These are phyloP conservation scores for Russula foetens DNA, from an alignment of 768 basidiomycete genomes.

Conservation along the genomic window DNA sequence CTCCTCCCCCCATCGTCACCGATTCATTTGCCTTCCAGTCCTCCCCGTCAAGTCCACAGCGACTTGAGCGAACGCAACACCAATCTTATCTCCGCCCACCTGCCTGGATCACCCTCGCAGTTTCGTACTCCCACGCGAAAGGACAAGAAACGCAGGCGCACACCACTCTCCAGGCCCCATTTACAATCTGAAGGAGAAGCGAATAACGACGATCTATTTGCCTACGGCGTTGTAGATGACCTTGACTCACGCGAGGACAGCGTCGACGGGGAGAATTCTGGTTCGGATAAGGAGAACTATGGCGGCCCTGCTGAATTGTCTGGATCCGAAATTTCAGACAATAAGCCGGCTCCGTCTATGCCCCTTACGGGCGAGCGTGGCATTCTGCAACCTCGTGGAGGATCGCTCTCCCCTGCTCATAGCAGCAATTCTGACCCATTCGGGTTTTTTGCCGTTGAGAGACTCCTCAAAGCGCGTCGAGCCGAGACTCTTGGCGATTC, in stretches of 20 bases:
- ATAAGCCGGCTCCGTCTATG: background rate
- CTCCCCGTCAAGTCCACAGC: background rate
- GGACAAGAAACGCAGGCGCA: constrained; percentile 10
- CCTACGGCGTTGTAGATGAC: constrained; percentile 13
- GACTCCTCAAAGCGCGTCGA: constrained; percentile 14
- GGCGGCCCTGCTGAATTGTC: background rate
- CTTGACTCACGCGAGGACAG: constrained; percentile 13
- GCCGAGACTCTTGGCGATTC: background rate
- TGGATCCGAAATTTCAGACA: constrained; percentile 3
- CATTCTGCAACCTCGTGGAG: constrained; percentile 17
- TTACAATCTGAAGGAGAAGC: constrained; percentile 1
- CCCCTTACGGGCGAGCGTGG: constrained; percentile 13
- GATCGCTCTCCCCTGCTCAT: background rate
- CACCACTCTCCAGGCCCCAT: constrained; percentile 1
- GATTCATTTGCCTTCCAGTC: constrained; percentile 9
- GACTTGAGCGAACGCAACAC: background rate
- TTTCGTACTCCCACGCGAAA: constrained; percentile 17
- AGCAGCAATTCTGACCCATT: constrained; percentile 18
- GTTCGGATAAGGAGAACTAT: constrained; percentile 20
- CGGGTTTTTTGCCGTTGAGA: constrained; percentile 18
- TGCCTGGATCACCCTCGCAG: constrained; percentile 5
- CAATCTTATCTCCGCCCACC: constrained; percentile 1
- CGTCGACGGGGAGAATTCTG: constrained; percentile 15
- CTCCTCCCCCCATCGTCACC: constrained; percentile 12
- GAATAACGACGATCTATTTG: constrained; percentile 17